These are phyloP conservation scores for Aspergillus candidus DNA, from an alignment of 2,329 filamentous ascomycete species.

Conservation along the genomic window DNA sequence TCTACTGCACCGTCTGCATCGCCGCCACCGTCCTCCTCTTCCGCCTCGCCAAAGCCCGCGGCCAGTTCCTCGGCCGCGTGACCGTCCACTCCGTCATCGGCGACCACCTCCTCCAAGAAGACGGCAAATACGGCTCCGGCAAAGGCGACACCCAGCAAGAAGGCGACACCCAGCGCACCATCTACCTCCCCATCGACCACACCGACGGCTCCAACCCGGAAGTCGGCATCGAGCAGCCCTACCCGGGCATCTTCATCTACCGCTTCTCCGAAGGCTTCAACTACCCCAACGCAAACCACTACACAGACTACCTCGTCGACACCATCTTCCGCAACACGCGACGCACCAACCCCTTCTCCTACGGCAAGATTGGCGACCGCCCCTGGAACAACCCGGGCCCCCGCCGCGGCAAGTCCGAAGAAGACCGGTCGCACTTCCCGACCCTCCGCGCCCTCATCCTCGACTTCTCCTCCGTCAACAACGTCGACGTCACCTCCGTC, in stretches of 20 bases:
- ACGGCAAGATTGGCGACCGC: conserved; percentile 63
- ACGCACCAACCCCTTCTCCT: conserved; percentile 66
- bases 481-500: conserved; percentile 86
- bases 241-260: conserved; percentile 93
- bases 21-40: conserved; percentile 75
- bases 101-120: conserved; percentile 64
- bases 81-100: conserved; percentile 78
- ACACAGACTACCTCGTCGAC: conserved; percentile 69
- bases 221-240: conserved; percentile 70
- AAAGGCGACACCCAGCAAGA: conserved; percentile 24
- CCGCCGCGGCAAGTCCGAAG: conserved; percentile 48
- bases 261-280: conserved; percentile 92
- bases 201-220: conserved; percentile 86
- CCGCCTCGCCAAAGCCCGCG: conserved; percentile 74
- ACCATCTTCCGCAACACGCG: conserved; percentile 67
- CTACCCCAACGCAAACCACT: conserved; percentile 87
- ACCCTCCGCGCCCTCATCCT: conserved; percentile 84
- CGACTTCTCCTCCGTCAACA: conserved; percentile 89
- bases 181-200: conserved; percentile 83
- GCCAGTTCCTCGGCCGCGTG: conserved; percentile 76
- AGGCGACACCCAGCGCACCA: conserved; percentile 58
- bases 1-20: conserved; percentile 76
- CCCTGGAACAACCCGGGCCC: conserved; percentile 95
- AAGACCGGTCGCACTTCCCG: conserved; percentile 51
- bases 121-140: conserved; percentile 56